Evolutionary conservation across 2,329 filamentous ascomycete species (phyloP), one percentile per base, ranked within the genome.

Genomic region (Salinomyces thailandicus): DNA sequence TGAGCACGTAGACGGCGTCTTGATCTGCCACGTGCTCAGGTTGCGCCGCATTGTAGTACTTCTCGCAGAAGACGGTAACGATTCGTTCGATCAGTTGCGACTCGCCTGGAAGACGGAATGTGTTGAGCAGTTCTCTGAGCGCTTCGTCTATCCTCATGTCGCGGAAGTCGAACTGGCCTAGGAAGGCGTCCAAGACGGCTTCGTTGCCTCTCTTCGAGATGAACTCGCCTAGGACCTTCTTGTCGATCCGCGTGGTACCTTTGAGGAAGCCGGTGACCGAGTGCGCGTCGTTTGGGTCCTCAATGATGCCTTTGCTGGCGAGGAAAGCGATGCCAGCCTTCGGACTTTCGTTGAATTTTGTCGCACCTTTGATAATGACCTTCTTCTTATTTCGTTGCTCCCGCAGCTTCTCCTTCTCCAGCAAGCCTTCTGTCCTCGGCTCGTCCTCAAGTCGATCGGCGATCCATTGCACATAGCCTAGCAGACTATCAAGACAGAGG

Each of bases 261-360:
- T 84, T 85, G 32, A 98, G 63, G 53, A 98, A 98, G 30, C 67
- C 71, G n/a, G 89, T 86, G 28, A 95, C 79, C 22, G 79, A 75
- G n/a, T 72, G 64, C 5, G 87, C 79, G 53, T 94, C 73, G 30
- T 76, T 73, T 0, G 77, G 71, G 55, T 86, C 74, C 18, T 79
- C 70, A 40, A 98, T 93, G 47, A 98, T 83, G 29, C 85, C 85
- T 50, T 93, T 79, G 5, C 82, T 79, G 35, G 82, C 79, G 4
- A 98, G 70, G 57, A 84, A 95, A 6, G 80, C 84, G 39, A 98
- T 75, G 3, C 91, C 91, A 17, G 75, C 78, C 62, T 93, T 94
- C 1, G 91, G 87, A 45, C 79, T 89, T 55, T 96, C 89, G 54
- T 98, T 98, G 65, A 98, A 98, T 55, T 91, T 93, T 42, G 73